phyloP scores from a whole-genome alignment of 164 flowering plant species.

The Malania oleifera region DNA sequence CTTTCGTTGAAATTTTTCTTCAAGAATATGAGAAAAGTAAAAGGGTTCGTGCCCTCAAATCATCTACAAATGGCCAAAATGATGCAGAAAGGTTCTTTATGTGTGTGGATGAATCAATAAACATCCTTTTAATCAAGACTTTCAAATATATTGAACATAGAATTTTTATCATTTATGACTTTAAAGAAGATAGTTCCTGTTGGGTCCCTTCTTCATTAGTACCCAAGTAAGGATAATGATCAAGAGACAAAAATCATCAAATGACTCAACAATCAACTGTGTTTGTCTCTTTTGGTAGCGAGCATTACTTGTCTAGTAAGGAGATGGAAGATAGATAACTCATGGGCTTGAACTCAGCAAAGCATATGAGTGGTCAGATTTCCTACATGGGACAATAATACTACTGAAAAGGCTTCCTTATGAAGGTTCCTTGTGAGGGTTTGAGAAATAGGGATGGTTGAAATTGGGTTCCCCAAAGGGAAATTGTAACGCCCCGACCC shows the following conservation, averaged over 20 bases:
- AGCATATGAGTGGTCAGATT: constrained; percentile 13
- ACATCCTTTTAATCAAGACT: constrained; percentile 7
- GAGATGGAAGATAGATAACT: constrained; percentile 18
- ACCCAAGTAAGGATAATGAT: neutral
- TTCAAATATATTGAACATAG: constrained; percentile 12
- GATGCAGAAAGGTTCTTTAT: neutral
- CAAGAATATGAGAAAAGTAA: neutral
- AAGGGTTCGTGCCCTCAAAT: neutral
- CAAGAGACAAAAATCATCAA: neutral
- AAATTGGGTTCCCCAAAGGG: constrained; percentile 32
- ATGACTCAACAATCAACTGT: constrained; percentile 15
- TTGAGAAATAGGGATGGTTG: constrained; percentile 24
- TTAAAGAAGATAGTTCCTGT: neutral
- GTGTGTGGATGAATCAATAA: constrained; percentile 1
- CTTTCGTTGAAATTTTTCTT: constrained; percentile 2
- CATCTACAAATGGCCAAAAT: neutral
- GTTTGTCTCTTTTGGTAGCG: constrained; percentile 24
- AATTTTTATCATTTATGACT: neutral
- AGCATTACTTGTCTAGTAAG: constrained; percentile 13
- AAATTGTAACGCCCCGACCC: no score
- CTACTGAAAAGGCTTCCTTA: constrained; percentile 9
- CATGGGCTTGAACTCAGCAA: constrained; percentile 13
- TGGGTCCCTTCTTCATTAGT: neutral
- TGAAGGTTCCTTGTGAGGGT: constrained; percentile 21
- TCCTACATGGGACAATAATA: neutral